Base-by-base conservation (phyloP, 163 green algal genomes). In the Prototheca wickerhamii region DNA sequence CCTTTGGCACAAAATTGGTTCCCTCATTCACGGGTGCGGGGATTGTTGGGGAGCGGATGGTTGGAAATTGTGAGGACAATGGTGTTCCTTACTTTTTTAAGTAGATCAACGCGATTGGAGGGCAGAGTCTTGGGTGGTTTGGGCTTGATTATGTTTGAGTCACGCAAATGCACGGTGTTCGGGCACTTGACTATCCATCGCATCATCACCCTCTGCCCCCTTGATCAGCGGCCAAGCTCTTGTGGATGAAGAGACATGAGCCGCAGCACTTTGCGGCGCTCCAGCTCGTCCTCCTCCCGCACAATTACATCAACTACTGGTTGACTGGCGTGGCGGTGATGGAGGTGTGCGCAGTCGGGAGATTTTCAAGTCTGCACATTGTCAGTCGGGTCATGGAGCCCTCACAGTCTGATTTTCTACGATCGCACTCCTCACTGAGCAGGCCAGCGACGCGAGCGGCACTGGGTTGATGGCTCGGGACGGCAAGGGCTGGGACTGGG, bases 271-370 rank as follows among this genome's bases (percentile, higher is more conserved):
- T 79, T 58, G 64, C 52, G 0, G 37, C 42, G 21, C 54, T 84
- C 34, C 25, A 58, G 0, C 57, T 75, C 33, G 76, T 91, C 25
- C 63, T 85, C 33, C 59, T 89, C 66, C 89, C 90, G 0, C 82
- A 93, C 60, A 82, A 93, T 67, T 96, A 89, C 63, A 72, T 96
- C 61, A 96, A 96, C 78, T 86, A 71, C 58, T 88, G 79, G 72
- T 65, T 93, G 2, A 92, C 86, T 0, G 84, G 84, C 1, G 42
- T 63, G 15, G 70, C 77, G 1, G 70, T 68, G 37, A 87, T 84
- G 72, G 88, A 95, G 83, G 85, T 83, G 35, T 23, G 67, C 29
- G 34, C 15, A 1, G 21, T 40, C 25, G 33, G 49, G 49, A 56
- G 49, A 18, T 18, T 49, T 34, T 23, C 21, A 3, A 33, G 26